Percentiles rank a stretch among this genome's conserved stretches.
Evolutionary conservation across 352 stramenopile genomes (phyloP).

Genomic region (Globisporangium radiosum): DNA sequence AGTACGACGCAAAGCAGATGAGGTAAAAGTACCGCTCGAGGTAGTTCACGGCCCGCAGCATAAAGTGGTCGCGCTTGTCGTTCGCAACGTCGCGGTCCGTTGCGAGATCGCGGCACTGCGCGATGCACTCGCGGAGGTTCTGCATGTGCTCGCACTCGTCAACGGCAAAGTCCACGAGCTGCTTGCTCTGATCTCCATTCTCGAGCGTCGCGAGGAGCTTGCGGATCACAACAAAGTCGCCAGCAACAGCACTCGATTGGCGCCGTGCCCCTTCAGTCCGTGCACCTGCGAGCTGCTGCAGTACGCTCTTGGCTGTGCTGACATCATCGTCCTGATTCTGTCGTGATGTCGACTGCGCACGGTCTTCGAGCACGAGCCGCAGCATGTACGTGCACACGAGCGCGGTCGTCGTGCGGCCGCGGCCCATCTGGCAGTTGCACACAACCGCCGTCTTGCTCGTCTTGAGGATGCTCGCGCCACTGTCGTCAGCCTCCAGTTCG

Average conservation of each 20-base stretch:
- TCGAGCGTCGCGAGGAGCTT: conserved; percentile 60
- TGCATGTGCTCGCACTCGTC: conserved; percentile 82
- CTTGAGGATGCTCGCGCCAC: conserved; percentile 4
- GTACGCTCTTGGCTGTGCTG: conserved; percentile 7
- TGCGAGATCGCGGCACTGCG: conserved; percentile 67
- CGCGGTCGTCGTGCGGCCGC: conserved; percentile 82
- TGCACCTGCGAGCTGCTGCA: conserved; percentile 19
- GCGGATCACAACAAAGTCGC: conserved; percentile 69
- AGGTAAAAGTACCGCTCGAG: conserved; percentile 88
- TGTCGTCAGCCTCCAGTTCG: conserved; percentile 34
- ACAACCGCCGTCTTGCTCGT: conserved; percentile 62
- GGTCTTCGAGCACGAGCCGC: conserved; percentile 59
- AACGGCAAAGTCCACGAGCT: conserved; percentile 65
- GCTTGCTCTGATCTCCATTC: conserved; percentile 62
- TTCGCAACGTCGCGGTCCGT: conserved; percentile 61
- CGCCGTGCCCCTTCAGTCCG: conserved; percentile 18
- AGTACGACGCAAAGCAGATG: conserved; percentile 84
- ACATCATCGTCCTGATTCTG: not conserved
- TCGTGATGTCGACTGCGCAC: conserved; percentile 2
- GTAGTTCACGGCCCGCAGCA: conserved; percentile 85
- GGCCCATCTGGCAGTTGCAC: conserved; percentile 90
- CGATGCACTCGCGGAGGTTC: conserved; percentile 81
- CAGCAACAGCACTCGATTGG: conserved; percentile 44
- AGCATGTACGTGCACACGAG: conserved; percentile 86
- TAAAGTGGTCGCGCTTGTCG: conserved; percentile 74